phyloP scores from a whole-genome alignment of 257 asterid genomes.

The Lycium barbarum region DNA sequence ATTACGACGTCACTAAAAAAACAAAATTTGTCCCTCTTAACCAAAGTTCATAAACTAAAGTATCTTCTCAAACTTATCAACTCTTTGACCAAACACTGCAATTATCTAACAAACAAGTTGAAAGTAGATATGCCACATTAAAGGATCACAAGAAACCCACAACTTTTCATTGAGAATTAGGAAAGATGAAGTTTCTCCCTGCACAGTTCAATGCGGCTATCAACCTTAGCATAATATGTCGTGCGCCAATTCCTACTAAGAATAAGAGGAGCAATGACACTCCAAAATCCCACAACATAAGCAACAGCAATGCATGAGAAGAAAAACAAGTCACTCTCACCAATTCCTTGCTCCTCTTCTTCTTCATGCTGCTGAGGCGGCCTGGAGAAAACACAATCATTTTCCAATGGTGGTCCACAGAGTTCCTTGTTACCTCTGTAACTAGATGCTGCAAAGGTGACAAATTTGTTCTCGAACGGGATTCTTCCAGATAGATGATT shows the following conservation, averaged over 20 bases:
- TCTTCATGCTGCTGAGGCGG: slow-evolving; percentile 30
- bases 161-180: neutral
- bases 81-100: neutral
- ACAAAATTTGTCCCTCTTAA: neutral
- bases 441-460: slow-evolving; percentile 28
- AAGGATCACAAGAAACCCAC: neutral
- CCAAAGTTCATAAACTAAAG: neutral
- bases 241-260: slow-evolving; percentile 30
- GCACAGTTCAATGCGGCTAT: slow-evolving; percentile 29
- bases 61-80: neutral
- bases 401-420: slow-evolving; percentile 34
- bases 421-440: slow-evolving; percentile 33
- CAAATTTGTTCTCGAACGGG: slow-evolving; percentile 31
- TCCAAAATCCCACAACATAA: slow-evolving; percentile 38
- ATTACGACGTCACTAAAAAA: neutral
- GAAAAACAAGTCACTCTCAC: slow-evolving; percentile 37
- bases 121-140: slow-evolving; percentile 2
- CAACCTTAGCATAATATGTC: slow-evolving; percentile 32
- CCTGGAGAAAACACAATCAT: neutral
- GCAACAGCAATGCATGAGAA: slow-evolving; percentile 34
- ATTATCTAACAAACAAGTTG: neutral
- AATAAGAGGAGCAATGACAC: slow-evolving; percentile 30
- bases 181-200: slow-evolving; percentile 21
- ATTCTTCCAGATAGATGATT: slow-evolving; percentile 30
- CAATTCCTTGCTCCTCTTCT: slow-evolving; percentile 25